Percentiles rank a stretch among this genome's conserved stretches.
Evolutionary conservation across 768 basidiomycete species (phyloP).

Genomic region (Favolaschia claudopus): DNA sequence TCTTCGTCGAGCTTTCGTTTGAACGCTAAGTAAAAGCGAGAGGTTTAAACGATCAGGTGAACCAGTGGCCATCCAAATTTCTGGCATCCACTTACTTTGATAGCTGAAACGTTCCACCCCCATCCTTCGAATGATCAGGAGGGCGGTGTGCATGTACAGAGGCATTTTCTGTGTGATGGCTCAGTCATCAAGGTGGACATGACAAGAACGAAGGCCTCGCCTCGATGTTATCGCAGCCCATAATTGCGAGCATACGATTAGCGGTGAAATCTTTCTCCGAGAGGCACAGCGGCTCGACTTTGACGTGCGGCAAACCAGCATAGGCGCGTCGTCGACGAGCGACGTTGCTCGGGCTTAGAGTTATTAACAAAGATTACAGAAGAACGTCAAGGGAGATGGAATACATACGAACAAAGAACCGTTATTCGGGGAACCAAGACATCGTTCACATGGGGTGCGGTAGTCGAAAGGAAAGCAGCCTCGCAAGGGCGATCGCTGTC

Average conservation of each 20-base stretch:
- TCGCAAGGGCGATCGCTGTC: slow-evolving; percentile 21
- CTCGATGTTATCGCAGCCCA: no score
- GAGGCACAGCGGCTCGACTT: slow-evolving; percentile 50
- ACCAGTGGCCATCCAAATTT: no score
- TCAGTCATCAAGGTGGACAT: no score
- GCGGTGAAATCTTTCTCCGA: slow-evolving; percentile 56
- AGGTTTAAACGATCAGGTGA: no score
- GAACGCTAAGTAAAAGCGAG: no score
- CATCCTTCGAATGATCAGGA: no score
- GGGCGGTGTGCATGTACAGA: no score
- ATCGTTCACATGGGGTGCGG: background rate
- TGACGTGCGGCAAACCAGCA: slow-evolving; percentile 33
- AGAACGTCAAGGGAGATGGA: background rate
- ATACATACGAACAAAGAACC: slow-evolving; percentile 24
- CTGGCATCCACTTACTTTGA: no score
- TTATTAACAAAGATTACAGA: background rate
- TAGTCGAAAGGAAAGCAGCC: slow-evolving; percentile 19
- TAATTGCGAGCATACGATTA: slow-evolving; percentile 58
- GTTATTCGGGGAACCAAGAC: slow-evolving; percentile 14
- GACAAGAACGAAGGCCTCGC: no score
- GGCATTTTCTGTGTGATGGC: no score
- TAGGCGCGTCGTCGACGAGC: slow-evolving; percentile 18
- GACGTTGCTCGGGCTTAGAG: slow-evolving; percentile 24
- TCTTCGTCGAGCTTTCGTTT: no score
- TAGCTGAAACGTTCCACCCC: no score